Evolutionary conservation across 768 basidiomycete genomes (phyloP), one percentile per base, ranked within the genome.

Genomic region (Kwoniella mangroviensis): DNA sequence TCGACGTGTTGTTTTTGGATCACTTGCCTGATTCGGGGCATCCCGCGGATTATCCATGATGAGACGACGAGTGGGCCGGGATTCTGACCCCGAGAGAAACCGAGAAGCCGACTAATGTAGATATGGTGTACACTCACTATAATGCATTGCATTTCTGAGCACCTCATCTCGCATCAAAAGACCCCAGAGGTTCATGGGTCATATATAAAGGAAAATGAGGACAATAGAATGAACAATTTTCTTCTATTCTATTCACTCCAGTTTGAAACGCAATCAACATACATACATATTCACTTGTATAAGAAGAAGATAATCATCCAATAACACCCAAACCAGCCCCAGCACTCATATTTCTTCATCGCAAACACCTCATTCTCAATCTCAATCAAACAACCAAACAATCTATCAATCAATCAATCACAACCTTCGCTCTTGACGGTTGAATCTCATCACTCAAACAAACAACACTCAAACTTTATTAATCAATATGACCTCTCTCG

Each of bases 401-500:
- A n/a, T n/a, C n/a, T n/a, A n/a, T n/a, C 45, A 49, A 22, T 13
- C 28, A 60, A 60, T 22, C 22, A 11, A 34, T 41, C 5, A 21
- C 15, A 4, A 42, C 63, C 52, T 41, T 34, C 34, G 34, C 34
- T 34, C 34, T 34, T 34, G 34, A 34, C 34, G 34, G 6, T 34
- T 4, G 6, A 7, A 34, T 34, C 34, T 34, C 34, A 34, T 34
- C 34, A 34, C 34, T 34, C 34, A 34, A 34, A 34, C 6, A 34
- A 34, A 34, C 34, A 34, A 34, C 34, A n/a, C 3, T 59, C 1
- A 1, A 28, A 55, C 13, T 19, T 0, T 15, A 28, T 26, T 4
- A 1, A 15, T n/a, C 59, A 69, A 17, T 10, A 63, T 70, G 63
- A 70, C 54, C 49, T 63, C 65, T 13, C 24, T 62, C 58, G 59